phyloP scores from a whole-genome alignment of 257 asterid genomes.

The Sherardia arvensis region DNA sequence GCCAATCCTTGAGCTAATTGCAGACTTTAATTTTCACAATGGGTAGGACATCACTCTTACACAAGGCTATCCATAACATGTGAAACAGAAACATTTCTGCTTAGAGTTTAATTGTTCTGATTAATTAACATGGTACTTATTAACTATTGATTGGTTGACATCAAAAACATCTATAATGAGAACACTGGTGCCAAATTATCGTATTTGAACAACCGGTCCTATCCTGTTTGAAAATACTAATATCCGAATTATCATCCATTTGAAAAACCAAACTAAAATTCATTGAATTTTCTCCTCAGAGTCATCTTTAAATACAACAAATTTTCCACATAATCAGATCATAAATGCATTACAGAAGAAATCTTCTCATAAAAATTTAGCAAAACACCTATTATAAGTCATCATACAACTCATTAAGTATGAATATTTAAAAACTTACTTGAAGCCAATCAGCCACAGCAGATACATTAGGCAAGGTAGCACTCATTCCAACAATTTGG shows the following conservation, averaged over 20 bases:
- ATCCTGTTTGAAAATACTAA: background rate
- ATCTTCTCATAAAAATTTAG: background rate
- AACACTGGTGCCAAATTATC: background rate
- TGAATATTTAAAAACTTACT: too few species aligned
- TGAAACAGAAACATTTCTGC: background rate
- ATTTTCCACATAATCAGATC: background rate
- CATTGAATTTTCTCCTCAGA: background rate
- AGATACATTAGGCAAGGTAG: slow-evolving; percentile 90
- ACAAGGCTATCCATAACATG: background rate
- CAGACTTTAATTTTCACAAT: background rate
- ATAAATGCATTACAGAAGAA: background rate
- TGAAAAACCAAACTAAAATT: background rate
- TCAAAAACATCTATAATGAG: background rate
- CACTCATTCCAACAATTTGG: slow-evolving; percentile 99
- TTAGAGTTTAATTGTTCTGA: background rate
- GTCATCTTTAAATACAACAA: background rate
- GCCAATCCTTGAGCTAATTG: background rate
- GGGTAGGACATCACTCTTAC: background rate
- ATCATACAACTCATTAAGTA: too few species aligned
- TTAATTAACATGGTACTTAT: background rate
- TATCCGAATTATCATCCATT: background rate
- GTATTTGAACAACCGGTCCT: too few species aligned
- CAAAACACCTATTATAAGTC: background rate
- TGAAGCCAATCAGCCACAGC: slow-evolving; percentile 97
- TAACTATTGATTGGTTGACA: background rate